These are phyloP conservation scores for Aspergillus panamensis DNA, from an alignment of 495 filamentous ascomycete genomes.

Conservation along the genomic window DNA sequence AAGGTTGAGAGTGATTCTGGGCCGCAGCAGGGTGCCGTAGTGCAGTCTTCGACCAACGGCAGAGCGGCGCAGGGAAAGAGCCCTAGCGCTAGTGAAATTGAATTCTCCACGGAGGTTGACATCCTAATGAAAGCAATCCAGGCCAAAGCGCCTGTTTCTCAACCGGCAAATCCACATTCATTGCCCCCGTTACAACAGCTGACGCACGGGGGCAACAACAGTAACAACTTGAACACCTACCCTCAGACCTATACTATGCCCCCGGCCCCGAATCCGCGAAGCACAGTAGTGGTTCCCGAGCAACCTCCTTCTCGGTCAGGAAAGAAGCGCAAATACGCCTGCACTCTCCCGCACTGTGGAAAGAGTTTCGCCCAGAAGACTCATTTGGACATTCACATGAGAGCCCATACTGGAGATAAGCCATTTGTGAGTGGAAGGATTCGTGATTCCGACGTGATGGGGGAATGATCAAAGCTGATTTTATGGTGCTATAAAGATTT, in stretches of 20 bases:
- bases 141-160: slow-evolving; percentile 48
- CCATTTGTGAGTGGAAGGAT: slow-evolving; percentile 68
- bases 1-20: slow-evolving; percentile 18
- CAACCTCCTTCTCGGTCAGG: slow-evolving; percentile 33
- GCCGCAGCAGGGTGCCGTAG: slow-evolving; percentile 6
- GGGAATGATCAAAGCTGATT: not conserved
- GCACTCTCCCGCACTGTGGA: slow-evolving; percentile 68
- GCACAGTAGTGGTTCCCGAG: slow-evolving; percentile 25
- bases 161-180: slow-evolving; percentile 25
- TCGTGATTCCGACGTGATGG: not conserved
- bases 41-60: slow-evolving; percentile 8
- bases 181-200: slow-evolving; percentile 38
- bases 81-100: slow-evolving; percentile 36
- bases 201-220: slow-evolving; percentile 23
- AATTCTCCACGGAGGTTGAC: slow-evolving; percentile 81
- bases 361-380: slow-evolving; percentile 92
- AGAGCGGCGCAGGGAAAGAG: slow-evolving; percentile 19
- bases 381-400: slow-evolving; percentile 85
- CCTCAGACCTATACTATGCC: slow-evolving; percentile 29
- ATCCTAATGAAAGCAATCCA: slow-evolving; percentile 92
- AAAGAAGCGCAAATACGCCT: slow-evolving; percentile 60
- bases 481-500: slow-evolving; percentile 51
- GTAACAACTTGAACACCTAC: slow-evolving; percentile 8
- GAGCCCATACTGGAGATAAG: slow-evolving; percentile 86
- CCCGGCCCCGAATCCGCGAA: slow-evolving; percentile 20